Conservation (phyloP, 345 rosid species). For the Bruguiera parviflora region DNA sequence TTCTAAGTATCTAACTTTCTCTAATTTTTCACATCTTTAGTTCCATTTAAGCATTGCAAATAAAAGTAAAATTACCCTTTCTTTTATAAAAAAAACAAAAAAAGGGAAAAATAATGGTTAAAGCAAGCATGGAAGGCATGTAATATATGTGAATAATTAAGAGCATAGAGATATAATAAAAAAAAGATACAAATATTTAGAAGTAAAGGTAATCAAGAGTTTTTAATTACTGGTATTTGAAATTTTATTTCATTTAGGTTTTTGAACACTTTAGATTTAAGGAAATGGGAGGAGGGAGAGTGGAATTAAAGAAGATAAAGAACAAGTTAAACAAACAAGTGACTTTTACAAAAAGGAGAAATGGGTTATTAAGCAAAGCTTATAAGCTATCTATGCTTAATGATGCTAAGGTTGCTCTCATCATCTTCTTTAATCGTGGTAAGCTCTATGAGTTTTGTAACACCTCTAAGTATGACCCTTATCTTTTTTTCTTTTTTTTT, state of each 20-base stretch:
- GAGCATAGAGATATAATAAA: too few relatives aligned
- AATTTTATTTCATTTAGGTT: not conserved
- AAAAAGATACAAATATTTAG: too few relatives aligned
- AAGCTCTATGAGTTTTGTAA: constrained; percentile 60
- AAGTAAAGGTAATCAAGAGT: constrained; percentile 4
- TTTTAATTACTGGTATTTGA: not conserved
- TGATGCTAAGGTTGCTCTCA: constrained; percentile 93
- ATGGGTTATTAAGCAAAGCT: constrained; percentile 72
- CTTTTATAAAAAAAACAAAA: too few relatives aligned
- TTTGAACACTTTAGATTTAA: not conserved
- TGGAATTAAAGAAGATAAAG: constrained; percentile 98
- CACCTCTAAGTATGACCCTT: constrained; percentile 53
- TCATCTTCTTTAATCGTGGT: constrained; percentile 90
- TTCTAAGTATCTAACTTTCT: constrained; percentile 24
- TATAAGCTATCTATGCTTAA: constrained; percentile 86
- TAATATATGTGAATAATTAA: too few relatives aligned
- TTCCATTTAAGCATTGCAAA: constrained; percentile 16
- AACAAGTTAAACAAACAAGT: constrained; percentile 99
- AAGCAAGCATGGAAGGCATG: too few relatives aligned
- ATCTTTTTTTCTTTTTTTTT: not conserved
- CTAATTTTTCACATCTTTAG: constrained; percentile 38
- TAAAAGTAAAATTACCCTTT: too few relatives aligned
- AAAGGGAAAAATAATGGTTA: too few relatives aligned
- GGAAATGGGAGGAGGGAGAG: constrained; percentile 91
- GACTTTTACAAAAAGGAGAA: constrained; percentile 48